These are phyloP conservation scores for Lasiosphaeris hirsuta DNA, from an alignment of 495 filamentous ascomycete species.

Conservation along the genomic window DNA sequence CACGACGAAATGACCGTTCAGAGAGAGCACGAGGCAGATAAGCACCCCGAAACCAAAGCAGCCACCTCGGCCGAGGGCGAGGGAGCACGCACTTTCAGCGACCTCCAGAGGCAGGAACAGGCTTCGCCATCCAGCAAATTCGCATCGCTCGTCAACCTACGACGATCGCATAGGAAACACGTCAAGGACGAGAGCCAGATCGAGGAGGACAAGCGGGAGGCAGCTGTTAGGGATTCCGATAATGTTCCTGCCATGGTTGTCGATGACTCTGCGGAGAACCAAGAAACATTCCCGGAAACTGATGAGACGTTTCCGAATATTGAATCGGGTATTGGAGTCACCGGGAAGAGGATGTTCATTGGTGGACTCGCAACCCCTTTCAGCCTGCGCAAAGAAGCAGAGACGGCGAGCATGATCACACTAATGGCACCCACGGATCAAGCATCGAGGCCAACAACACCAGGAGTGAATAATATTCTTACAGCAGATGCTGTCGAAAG, in stretches of 20 bases:
- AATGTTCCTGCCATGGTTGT: conserved; percentile 26
- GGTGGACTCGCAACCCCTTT: conserved; percentile 53
- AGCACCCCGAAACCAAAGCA: conserved; percentile 20
- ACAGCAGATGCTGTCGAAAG: neutral
- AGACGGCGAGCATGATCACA: conserved; percentile 55
- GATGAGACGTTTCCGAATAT: conserved; percentile 21
- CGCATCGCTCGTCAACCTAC: neutral
- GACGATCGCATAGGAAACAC: conserved; percentile 31
- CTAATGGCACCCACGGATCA: conserved; percentile 27
- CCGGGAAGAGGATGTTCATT: conserved; percentile 46
- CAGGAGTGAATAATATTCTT: neutral
- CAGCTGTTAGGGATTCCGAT: conserved; percentile 23
- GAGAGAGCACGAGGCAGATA: conserved; percentile 42
- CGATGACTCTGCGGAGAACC: conserved; percentile 26
- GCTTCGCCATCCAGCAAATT: conserved; percentile 5
- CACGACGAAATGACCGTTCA: conserved; percentile 74
- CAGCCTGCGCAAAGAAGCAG: conserved; percentile 42
- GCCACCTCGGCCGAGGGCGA: conserved; percentile 32
- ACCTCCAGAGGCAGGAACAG: conserved; percentile 32
- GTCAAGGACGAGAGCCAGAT: conserved; percentile 44
- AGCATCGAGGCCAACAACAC: conserved; percentile 9
- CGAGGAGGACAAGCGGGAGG: conserved; percentile 2
- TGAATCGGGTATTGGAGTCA: conserved; percentile 31
- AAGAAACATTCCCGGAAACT: neutral
- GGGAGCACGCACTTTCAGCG: conserved; percentile 37